Base-by-base conservation (phyloP, 108 stramenopile species). In the Discostella stelligeroides region DNA sequence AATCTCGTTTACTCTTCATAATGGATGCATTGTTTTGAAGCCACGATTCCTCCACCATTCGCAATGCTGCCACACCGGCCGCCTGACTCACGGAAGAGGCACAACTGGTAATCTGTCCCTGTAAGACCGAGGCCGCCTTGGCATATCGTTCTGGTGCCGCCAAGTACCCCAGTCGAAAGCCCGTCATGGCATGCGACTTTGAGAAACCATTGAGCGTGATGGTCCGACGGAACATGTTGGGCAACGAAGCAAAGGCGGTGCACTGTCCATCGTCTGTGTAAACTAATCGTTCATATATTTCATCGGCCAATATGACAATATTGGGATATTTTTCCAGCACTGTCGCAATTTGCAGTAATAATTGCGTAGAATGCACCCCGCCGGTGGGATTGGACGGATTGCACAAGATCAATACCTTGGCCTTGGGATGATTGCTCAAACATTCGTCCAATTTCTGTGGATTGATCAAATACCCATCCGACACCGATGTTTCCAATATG, bases 111-210 rank as follows among this genome's bases (percentile, higher is more conserved):
- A 97, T 74, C 79, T 97, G 97, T 12, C 92, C 89, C 73, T 97
- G 97, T 23, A 97, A 75, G 18, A 86, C 94, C 8, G 91, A 81
- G 9, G 77, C 79, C 1, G 96, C 94, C 66, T 87, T 87, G 34
- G 89, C 89, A 60, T 92, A 65, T 25, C 63, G 47, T 18, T 60
- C 59, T 0, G 91, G 88, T 12, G 94, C 91, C 9, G 95, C 95
- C 53, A 96, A 55, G 63, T 98, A 97, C 21, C 96, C 97, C 38
- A 98, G 69, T 42, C 98, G 77, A 50, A 94, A 87, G 21, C 98
- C 98, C 13, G 98, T 98, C 98, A 98, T 98, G 70, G 97, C 96
- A 70, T 97, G 89, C 9, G 95, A 86, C 84, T 98, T 98, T 60
- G 87, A 87, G 64, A 97, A 98, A 3, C 98, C 98, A 69, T 98